These are phyloP conservation scores for Phellopilus nigrolimitatus DNA, from an alignment of 1,284 basidiomycete species.

Conservation along the genomic window DNA sequence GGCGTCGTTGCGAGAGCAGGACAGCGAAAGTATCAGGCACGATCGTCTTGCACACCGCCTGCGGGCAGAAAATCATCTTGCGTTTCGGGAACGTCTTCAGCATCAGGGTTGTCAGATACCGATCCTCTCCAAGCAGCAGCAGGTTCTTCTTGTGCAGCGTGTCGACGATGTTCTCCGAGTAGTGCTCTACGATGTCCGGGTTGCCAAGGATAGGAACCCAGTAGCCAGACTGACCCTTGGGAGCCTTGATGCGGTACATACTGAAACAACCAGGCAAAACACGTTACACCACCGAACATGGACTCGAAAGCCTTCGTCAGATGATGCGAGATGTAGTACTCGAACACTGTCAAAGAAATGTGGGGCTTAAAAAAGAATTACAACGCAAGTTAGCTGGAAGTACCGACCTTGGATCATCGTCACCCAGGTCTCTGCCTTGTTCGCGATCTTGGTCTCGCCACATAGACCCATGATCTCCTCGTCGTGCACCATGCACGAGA, in stretches of 20 bases:
- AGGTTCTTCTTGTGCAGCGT: slow-evolving; percentile 99
- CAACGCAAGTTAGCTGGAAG: slow-evolving; percentile 1
- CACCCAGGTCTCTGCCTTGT: slow-evolving; percentile 97
- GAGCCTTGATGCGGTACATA: slow-evolving; percentile 99
- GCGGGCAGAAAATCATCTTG: slow-evolving; percentile 98
- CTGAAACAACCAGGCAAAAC: slow-evolving; percentile 98
- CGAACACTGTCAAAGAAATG: slow-evolving; percentile 68
- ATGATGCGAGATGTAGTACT: slow-evolving; percentile 99
- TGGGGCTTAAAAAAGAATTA: slow-evolving; percentile 20
- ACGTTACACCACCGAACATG: slow-evolving; percentile 99
- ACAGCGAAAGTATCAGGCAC: slow-evolving; percentile 95
- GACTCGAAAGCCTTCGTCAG: slow-evolving; percentile 99
- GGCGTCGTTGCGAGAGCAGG: slow-evolving; percentile 91
- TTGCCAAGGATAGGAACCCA: slow-evolving; percentile 99
- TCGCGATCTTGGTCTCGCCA: slow-evolving; percentile 98
- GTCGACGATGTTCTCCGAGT: slow-evolving; percentile 96
- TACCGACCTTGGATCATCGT: slow-evolving; percentile 95
- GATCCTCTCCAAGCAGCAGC: slow-evolving; percentile 96
- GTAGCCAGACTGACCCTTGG: slow-evolving; percentile 88
- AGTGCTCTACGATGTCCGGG: slow-evolving; percentile 95
- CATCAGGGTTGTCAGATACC: slow-evolving; percentile 93
- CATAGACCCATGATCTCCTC: slow-evolving; percentile 98
- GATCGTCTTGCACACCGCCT: slow-evolving; percentile 97
- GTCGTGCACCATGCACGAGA: slow-evolving; percentile 93
- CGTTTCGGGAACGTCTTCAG: slow-evolving; percentile 98